Evolutionary conservation across 306 rosid species (phyloP).

Genomic region (Cicer bijugum): DNA sequence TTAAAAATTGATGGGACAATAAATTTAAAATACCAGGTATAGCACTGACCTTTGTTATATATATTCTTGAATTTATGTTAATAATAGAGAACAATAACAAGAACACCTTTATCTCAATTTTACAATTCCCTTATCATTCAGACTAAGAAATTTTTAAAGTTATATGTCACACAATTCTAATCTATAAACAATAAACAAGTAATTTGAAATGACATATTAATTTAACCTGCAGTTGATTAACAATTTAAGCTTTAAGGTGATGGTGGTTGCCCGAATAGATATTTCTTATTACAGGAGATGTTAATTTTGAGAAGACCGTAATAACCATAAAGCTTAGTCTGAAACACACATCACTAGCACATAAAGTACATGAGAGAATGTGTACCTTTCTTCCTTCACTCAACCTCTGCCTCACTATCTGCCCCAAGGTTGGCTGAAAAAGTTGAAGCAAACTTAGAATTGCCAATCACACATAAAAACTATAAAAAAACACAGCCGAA

Average conservation of each 20-base stretch:
- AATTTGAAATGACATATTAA: background rate
- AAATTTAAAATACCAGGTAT: conserved; percentile 2
- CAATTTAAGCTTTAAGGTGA: background rate
- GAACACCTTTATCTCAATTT: conserved; percentile 2
- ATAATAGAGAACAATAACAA: background rate
- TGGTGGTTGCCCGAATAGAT: background rate
- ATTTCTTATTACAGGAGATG: conserved; percentile 10
- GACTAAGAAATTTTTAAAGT: conserved; percentile 14
- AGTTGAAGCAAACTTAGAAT: conserved; percentile 41
- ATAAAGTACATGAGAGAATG: conserved; percentile 17
- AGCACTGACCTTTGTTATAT: background rate
- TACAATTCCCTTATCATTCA: conserved; percentile 1
- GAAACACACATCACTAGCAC: background rate
- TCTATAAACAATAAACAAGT: background rate
- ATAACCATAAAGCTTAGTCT: background rate
- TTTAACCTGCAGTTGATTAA: background rate
- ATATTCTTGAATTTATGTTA: background rate
- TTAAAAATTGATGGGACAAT: background rate
- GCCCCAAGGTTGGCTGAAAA: conserved; percentile 89
- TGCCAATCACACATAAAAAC: conserved; percentile 30
- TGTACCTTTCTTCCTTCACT: conserved; percentile 94
- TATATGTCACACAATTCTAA: background rate
- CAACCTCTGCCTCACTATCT: conserved; percentile 87
- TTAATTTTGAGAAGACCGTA: background rate
- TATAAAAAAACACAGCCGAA: conserved; percentile 23